Evolutionary conservation across 192 early-diverging fungal genomes (phyloP), one percentile per base, ranked within the genome.

Genomic region (Coemansia reversa): DNA sequence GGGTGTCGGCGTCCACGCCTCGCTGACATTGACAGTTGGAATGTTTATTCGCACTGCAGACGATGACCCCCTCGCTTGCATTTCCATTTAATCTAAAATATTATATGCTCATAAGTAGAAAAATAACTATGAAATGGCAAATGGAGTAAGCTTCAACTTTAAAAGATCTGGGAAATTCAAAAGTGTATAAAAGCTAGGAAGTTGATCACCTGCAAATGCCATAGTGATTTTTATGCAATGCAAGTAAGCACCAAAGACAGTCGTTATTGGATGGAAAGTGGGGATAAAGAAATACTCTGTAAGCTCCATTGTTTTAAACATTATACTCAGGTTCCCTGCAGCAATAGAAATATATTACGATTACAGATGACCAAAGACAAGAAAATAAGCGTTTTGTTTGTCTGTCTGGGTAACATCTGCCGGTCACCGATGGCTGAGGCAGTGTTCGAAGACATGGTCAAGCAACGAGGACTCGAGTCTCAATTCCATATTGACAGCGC

Each of bases 401-500:
- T 85, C 23, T 86, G 86, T 53, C 76, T 87, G 52, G 93, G 93
- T 60, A 94, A 94, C 76, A 94, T 94, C 58, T 94, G 92, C 83
- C 86, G 93, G 39, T 88, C 86, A 6, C 92, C 93, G 5, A 98
- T 96, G 96, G 93, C 94, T 45, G 93, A 94, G 72, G 95, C 95
- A 7, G 96, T 96, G 8, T 97, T 98, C 70, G 72, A 78, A 1
- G 83, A 91, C 60, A 82, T 79, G 22, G 84, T 96, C n/a, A 79
- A 84, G 28, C 32, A 89, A 56, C 69, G 76, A 49, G 72, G 83
- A 7, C 75, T 93, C 16, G 50, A 62, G 18, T 67, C 79, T 5
- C 60, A 60, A 1, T 93, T 97, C 69, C 60, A 62, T 18, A 89
- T 98, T 45, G 94, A 98, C 70, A 91, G 89, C 66, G 89, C 89